Evolutionary conservation across 1,284 basidiomycete genomes (phyloP), one percentile per base, ranked within the genome.

Genomic region (Cystobasidium sp.): DNA sequence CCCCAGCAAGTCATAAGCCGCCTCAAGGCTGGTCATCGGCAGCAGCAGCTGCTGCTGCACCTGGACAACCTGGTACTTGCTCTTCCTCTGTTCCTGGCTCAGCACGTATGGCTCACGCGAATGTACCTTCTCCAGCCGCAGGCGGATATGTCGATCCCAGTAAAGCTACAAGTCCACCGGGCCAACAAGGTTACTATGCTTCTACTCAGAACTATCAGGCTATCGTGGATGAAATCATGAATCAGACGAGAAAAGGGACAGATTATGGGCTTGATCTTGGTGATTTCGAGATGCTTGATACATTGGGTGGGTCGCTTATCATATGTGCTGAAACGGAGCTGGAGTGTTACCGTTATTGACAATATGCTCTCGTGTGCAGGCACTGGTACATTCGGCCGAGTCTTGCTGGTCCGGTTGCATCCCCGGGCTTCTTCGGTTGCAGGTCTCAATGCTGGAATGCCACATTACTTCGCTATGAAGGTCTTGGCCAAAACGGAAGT

Each of bases 401-500:
- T 80, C n/a, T 51, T 80, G 49, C 76, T 79, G 18, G 75, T 76
- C 3, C 77, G 78, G 6, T 55, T 79, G 24, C 75, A 75, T 6
- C 61, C 75, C 0, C 59, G 73, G 20, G 66, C 78, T 3, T 49
- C 16, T 4, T 59, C 71, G 8, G 49, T 59, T 0, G 76, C 77
- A 16, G 67, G 47, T 47, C 56, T 74, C 41, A 68, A 44, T 20
- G 49, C 67, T 8, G 55, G 53, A 5, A 76, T 77, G 58, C 79
- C 79, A 3, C 75, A 76, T 47, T 80, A 78, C 75, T 80, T 79
- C 49, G 79, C 79, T 37, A 78, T 80, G 76, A 87, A 87, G 80
- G 85, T 87, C 6, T 79, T 87, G 47, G 81, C 82, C 49, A 87
- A 87, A 79, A 80, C 81, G 6, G 85, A 86, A 75, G 83, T 87